Evolutionary conservation across 2,329 filamentous ascomycete genomes (phyloP), one percentile per base, ranked within the genome.

Genomic region (Tolypocladium cylindrosporum): DNA sequence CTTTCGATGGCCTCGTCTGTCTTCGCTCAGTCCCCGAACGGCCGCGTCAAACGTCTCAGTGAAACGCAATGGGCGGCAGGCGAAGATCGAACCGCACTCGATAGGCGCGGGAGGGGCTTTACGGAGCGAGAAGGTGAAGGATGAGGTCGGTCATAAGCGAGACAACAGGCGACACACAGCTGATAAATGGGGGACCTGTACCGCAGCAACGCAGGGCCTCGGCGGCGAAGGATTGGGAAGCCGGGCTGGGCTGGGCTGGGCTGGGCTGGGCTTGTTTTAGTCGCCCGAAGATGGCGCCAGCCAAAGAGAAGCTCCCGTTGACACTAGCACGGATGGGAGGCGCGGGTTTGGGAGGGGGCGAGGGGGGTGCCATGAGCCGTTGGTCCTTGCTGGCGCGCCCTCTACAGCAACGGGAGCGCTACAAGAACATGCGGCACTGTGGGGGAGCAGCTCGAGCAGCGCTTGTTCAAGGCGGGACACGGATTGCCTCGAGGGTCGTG

Each of bases 241-340:
- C 53, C 10, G 14, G 53, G 51, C 36, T 39, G 45, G 45, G 45
- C 48, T 34, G 48, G 48, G 27, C 27, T 50, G 16, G 27, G 21
- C 19, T 51, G 45, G 36, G 42, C 42, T 45, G 42, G 42, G 36
- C 27, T 54, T 54, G 36, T 41, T 54, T 41, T 41, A 34, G 53
- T 54, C 36, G 37, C 14, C 37, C 53, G 53, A 54, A 31, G 53
- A 42, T 55, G 53, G 53, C 53, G 53, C 53, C 53, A 55, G 53
- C 53, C 53, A 55, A 54, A n/a, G 31, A 36, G 19, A 51, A 9
- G 16, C 48, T 36, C 48, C 48, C 31, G 48, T 51, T 51, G 9
- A 36, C 48, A 1, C 48, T 21, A 36, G 48, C 48, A 36, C 48
- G 36, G 31, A 36, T 36, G 48, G 48, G 48, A 51, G 48, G 48